Evolutionary conservation across 2,329 filamentous ascomycete species (phyloP).

Genomic region (Stemphylium vesicarium): DNA sequence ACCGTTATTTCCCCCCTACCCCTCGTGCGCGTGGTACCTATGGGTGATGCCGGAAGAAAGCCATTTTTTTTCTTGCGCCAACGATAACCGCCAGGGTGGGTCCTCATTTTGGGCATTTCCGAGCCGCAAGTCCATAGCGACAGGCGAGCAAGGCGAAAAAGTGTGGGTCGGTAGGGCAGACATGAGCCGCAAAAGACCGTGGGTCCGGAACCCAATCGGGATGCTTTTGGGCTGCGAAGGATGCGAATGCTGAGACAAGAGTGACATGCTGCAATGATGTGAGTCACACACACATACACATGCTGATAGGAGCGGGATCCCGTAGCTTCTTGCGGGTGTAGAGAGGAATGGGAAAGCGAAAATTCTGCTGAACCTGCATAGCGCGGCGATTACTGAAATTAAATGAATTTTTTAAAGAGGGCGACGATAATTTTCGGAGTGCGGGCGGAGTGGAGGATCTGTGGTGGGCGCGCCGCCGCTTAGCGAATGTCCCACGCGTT

Average conservation of each 20-base stretch:
- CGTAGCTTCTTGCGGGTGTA: constrained; percentile 2
- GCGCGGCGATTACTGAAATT: constrained; percentile 3
- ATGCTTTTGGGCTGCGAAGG: constrained; percentile 32
- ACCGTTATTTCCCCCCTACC: background rate
- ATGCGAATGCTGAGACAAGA: constrained; percentile 7
- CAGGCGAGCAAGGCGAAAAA: constrained; percentile 15
- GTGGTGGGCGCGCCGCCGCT: constrained; percentile 20
- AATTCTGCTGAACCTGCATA: constrained; percentile 17
- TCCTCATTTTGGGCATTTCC: constrained; percentile 26
- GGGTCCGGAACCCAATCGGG: constrained; percentile 33
- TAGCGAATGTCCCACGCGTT: constrained; percentile 30
- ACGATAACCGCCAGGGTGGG: constrained; percentile 33
- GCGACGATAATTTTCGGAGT: constrained; percentile 4
- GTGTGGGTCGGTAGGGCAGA: constrained; percentile 37
- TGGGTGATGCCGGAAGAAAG: background rate
- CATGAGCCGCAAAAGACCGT: constrained; percentile 29
- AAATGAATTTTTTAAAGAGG: background rate
- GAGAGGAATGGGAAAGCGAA: constrained; percentile 10
- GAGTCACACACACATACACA: constrained; percentile 22
- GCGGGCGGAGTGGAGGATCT: background rate
- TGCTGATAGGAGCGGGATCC: constrained; percentile 13
- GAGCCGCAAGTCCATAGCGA: constrained; percentile 20
- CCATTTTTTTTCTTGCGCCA: constrained; percentile 9
- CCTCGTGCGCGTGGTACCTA: constrained; percentile 11
- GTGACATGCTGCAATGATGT: constrained; percentile 15